Base-by-base conservation (phyloP, 306 rosid species). In the Lathyrus aphaca region DNA sequence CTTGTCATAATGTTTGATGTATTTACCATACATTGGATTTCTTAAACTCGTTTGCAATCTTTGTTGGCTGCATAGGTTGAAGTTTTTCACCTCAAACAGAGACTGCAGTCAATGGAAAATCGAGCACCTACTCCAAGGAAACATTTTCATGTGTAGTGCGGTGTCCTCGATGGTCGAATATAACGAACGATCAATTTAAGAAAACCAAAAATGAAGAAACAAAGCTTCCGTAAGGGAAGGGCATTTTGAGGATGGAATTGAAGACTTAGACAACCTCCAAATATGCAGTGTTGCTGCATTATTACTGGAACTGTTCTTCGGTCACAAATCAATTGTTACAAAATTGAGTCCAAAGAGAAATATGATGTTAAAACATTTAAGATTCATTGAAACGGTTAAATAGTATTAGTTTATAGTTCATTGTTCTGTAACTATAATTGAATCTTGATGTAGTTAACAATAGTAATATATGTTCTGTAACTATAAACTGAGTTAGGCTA, bases 41-140 rank as follows among this genome's bases (percentile, higher is more conserved):
- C 18, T 54, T 55, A 19, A 60, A 61, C 65, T 45, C 0, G 3
- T 1, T 68, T 32, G 32, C 35, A 56, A 53, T 71, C 39, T 16
- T 23, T 56, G 14, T 65, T 80, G 65, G 58, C 42, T 60, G n/a
- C 74, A 72, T 76, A 91, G 97, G 95, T 88, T 44, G 99, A 94
- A 80, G 96, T 88, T 51, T 91, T 94, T 71, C 99, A 94, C 79
- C 95, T 94, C 69, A 88, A 94, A 64, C 99, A 94, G 79, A 84
- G 97, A 74, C 72, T 94, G 76, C 99, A 91, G 59, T 87, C 99
- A 9, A 84, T 91, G 88, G 99, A 94, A 82, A 94, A 84, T 48
- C 80, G 96, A 77, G 86, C 95, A 46, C 88, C 96, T 8, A 91
- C 99, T 4, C 97, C 92, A 0, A 81, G 97, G 84, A 94, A 94